Percentiles rank a stretch among this genome's conserved stretches.
phyloP scores from a whole-genome alignment of 116 monocot species.

The Dioscorea cayenensis region DNA sequence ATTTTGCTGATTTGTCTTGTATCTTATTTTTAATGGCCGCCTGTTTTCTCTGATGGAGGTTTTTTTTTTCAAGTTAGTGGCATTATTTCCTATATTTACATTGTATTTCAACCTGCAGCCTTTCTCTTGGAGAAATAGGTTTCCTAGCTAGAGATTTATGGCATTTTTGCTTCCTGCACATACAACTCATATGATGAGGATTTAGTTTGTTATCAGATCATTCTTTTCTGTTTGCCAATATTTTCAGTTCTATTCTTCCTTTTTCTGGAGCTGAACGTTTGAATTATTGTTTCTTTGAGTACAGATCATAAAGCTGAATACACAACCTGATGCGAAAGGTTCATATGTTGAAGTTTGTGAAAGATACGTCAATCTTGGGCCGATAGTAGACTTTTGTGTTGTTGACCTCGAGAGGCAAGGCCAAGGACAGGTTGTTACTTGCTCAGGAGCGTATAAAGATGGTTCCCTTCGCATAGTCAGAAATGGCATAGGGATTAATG shows the following conservation, averaged over 20 bases:
- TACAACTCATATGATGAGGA: too few species aligned
- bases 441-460: conserved; percentile 98
- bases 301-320: conserved; percentile 92
- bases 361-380: conserved; percentile 97
- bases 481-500: conserved; percentile 98
- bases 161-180: too few species aligned
- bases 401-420: conserved; percentile 99
- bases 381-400: conserved; percentile 97
- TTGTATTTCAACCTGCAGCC: too few species aligned
- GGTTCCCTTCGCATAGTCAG: conserved; percentile 93
- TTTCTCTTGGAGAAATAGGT: too few species aligned
- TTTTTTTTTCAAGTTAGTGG: too few species aligned
- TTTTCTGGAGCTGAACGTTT: neutral
- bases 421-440: conserved; percentile 98
- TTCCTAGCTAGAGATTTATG: too few species aligned
- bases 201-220: too few species aligned
- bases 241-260: neutral
- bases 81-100: too few species aligned
- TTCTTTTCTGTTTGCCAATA: neutral
- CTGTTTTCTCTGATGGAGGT: too few species aligned
- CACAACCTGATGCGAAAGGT: conserved; percentile 91
- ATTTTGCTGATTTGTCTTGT: too few species aligned
- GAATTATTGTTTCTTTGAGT: neutral
- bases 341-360: conserved; percentile 98
- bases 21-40: too few species aligned